These are phyloP conservation scores for Hyaloperonospora brassicae DNA, from an alignment of 352 stramenopile species.

Conservation along the genomic window DNA sequence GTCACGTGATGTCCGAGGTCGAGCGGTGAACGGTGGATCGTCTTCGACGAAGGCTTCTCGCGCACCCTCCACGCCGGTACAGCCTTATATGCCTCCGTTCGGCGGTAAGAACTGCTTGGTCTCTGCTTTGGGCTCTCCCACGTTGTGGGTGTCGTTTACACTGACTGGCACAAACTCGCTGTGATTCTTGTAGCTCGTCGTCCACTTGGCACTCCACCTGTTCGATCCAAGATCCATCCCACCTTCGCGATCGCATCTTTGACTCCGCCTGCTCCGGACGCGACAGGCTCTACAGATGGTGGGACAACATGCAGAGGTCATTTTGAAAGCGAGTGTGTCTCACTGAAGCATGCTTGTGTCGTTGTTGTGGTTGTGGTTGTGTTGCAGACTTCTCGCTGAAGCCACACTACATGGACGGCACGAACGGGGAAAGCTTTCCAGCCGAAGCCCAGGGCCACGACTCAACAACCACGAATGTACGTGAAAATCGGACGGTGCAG, in stretches of 20 bases:
- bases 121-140: slow-evolving; percentile 19
- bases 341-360: slow-evolving; percentile 4
- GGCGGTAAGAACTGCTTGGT: slow-evolving; percentile 32
- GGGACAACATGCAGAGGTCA: slow-evolving; percentile 1
- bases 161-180: slow-evolving; percentile 17
- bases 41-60: slow-evolving; percentile 25
- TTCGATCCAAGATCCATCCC: slow-evolving; percentile 45
- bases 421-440: slow-evolving; percentile 10
- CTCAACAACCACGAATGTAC: slow-evolving; percentile 6
- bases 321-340: not conserved
- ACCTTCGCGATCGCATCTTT: slow-evolving; percentile 33
- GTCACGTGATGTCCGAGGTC: slow-evolving; percentile 27
- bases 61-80: slow-evolving; percentile 17
- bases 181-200: slow-evolving; percentile 29
- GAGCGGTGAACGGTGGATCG: slow-evolving; percentile 43
- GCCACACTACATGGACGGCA: slow-evolving; percentile 21
- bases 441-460: slow-evolving; percentile 23
- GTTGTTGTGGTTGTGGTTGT: not conserved
- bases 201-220: slow-evolving; percentile 33
- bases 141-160: slow-evolving; percentile 11
- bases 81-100: slow-evolving; percentile 32
- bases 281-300: slow-evolving; percentile 36
- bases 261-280: slow-evolving; percentile 13
- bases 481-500: slow-evolving; percentile 27
- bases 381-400: slow-evolving; percentile 40